Evolutionary conservation across 2,329 filamentous ascomycete genomes (phyloP).

Genomic region (Exophiala xenobiotica): DNA sequence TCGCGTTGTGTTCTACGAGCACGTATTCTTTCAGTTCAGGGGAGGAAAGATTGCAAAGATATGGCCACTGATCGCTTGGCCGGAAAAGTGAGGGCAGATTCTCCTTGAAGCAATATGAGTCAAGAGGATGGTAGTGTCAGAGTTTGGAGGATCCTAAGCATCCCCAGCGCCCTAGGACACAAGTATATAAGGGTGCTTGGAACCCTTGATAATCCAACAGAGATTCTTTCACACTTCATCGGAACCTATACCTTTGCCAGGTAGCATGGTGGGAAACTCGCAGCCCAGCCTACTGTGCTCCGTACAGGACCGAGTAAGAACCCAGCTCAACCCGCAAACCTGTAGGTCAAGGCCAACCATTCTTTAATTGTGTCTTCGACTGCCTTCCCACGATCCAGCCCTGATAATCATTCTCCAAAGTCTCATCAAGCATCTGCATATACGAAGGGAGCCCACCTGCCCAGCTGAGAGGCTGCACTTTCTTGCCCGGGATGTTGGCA

Average conservation of each 20-base stretch:
- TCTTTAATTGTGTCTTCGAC: not conserved
- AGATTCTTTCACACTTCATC: too few relatives aligned
- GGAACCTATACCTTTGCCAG: too few relatives aligned
- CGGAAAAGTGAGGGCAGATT: constrained; percentile 10
- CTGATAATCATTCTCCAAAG: constrained; percentile 17
- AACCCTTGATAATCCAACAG: too few relatives aligned
- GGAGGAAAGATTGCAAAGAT: constrained; percentile 15
- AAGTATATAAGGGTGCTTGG: too few relatives aligned
- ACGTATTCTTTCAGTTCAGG: constrained; percentile 14
- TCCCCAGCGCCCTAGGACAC: too few relatives aligned
- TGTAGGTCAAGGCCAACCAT: not conserved
- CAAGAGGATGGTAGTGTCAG: too few relatives aligned
- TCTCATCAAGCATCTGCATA: constrained; percentile 21
- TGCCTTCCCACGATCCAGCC: constrained; percentile 11
- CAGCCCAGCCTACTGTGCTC: too few relatives aligned
- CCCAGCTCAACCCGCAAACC: not conserved
- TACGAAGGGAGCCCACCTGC: constrained; percentile 30
- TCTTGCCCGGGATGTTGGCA: constrained; percentile 55
- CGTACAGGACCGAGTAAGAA: not conserved
- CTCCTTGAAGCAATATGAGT: too few relatives aligned
- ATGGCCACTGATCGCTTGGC: constrained; percentile 19
- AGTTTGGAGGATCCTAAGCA: not conserved
- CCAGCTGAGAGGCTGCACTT: constrained; percentile 44
- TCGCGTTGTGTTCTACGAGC: constrained; percentile 17
- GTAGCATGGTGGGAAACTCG: too few relatives aligned